Evolutionary conservation across 2,329 filamentous ascomycete species (phyloP).

Genomic region (Colletotrichum sp.): DNA sequence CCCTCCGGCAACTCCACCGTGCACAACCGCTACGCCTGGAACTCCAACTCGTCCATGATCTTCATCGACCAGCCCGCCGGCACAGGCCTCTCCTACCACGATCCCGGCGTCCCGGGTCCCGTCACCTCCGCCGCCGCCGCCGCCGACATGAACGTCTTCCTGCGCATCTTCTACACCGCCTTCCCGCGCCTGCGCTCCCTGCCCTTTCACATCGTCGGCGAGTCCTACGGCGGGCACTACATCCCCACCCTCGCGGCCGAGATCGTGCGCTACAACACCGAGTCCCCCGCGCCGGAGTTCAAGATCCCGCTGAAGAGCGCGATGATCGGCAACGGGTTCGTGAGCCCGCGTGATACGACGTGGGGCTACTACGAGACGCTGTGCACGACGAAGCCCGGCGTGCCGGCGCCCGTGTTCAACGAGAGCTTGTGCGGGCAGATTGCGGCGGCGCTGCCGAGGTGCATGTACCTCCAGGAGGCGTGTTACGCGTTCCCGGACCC

Average conservation of each 20-base stretch:
- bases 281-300: conserved; percentile 39
- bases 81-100: conserved; percentile 58
- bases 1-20: conserved; percentile 10
- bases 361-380: conserved; percentile 24
- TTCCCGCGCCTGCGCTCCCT: conserved; percentile 43
- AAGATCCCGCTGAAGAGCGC: conserved; percentile 48
- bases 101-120: conserved; percentile 28
- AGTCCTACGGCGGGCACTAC: conserved; percentile 55
- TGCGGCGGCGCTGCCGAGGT: conserved; percentile 47
- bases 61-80: conserved; percentile 60
- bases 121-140: conserved; percentile 45
- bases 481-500: conserved; percentile 43
- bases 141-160: conserved; percentile 52
- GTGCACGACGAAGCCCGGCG: conserved; percentile 23
- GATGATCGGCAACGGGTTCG: conserved; percentile 50
- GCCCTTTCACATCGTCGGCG: conserved; percentile 51
- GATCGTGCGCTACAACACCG: conserved; percentile 46
- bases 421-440: conserved; percentile 23
- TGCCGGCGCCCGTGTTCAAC: conserved; percentile 22
- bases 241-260: conserved; percentile 47
- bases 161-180: conserved; percentile 50
- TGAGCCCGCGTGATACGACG: conserved; percentile 26
- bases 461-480: conserved; percentile 41
- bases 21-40: conserved; percentile 23
- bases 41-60: conserved; percentile 36